phyloP scores from a whole-genome alignment of 495 filamentous ascomycete genomes.

The Lindgomyces ingoldianus region DNA sequence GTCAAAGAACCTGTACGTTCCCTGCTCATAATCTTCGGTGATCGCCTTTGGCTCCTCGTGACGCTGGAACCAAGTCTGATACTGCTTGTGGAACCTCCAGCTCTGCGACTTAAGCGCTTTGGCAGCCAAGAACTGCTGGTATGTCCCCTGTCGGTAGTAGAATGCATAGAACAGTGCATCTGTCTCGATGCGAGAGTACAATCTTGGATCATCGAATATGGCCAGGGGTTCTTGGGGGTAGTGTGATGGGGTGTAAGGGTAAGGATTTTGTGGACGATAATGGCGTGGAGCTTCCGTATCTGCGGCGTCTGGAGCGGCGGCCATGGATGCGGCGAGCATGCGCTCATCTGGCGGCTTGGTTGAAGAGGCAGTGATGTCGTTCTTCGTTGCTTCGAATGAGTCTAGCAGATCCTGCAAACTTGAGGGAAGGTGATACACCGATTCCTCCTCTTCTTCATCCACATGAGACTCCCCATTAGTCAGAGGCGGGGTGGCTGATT shows the following conservation, averaged over 20 bases:
- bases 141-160: conserved; percentile 95
- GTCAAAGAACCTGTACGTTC: conserved; percentile 98
- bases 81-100: conserved; percentile 99
- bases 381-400: conserved; percentile 83
- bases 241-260: conserved; percentile 70
- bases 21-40: conserved; percentile 97
- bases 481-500: conserved; percentile 43
- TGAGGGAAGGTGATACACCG: conserved; percentile 91
- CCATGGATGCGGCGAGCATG: conserved; percentile 70
- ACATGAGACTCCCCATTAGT: conserved; percentile 57
- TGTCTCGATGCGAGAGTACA: conserved; percentile 87
- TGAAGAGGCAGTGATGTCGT: conserved; percentile 33
- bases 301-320: conserved; percentile 66
- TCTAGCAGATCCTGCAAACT: conserved; percentile 86
- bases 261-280: conserved; percentile 79
- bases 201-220: conserved; percentile 84
- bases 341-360: conserved; percentile 49
- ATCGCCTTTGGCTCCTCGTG: conserved; percentile 98
- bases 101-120: conserved; percentile 95
- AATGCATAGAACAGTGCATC: conserved; percentile 99
- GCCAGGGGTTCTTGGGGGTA: conserved; percentile 89
- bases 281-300: conserved; percentile 81
- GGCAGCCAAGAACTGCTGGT: conserved; percentile 94
- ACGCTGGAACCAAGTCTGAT: conserved; percentile 98
- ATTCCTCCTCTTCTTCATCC: conserved; percentile 61